Base-by-base conservation (phyloP, 345 rosid genomes). In the Aegle marmelos region DNA sequence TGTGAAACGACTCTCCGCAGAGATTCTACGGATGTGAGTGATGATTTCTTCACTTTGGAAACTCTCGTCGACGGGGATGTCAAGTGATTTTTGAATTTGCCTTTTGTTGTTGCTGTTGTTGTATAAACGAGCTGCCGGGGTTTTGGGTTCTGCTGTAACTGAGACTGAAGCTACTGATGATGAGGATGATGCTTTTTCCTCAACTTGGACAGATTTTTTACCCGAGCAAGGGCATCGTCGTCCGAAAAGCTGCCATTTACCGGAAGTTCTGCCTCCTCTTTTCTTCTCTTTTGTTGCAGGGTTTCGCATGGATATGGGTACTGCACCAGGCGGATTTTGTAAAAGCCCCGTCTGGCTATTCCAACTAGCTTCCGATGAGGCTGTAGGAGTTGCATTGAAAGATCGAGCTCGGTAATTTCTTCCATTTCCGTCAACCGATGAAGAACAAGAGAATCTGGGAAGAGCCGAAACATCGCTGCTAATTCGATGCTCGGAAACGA, bases 321-420 rank as follows among this genome's bases (percentile, higher is more conserved):
- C 28, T 58, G 88, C 88, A 7, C 93, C 94, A 0, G 93, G 91
- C 24, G 94, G 97, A 78, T 80, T 89, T 5, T 84, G 70, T 59
- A 94, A 74, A 67, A 91, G 78, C 25, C 97, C 98, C 24, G 89
- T 88, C 87, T 90, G 95, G 82, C 97, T 93, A 73, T 94, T 94
- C 97, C 97, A 94, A 70, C 98, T 94, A 16, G 92, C 98, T 82
- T 95, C 98, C 2, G 94, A 95, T 2, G 98, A 93, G 45, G 91
- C 88, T 57, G 89, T 91, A 8, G 94, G 93, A 11, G 90, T 88
- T 3, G 90, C 87, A 68, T 73, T 85, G 78, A 88, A 88, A 9
- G 93, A 84, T 1, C 86, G 88, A 21, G 88, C 72, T 58, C 89
- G 64, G 62, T 78, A 82, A 39, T 71, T 80, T 62, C 83, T 83